Base-by-base conservation (phyloP, 1,284 basidiomycete genomes). In the Cryptococcus neoformans region DNA sequence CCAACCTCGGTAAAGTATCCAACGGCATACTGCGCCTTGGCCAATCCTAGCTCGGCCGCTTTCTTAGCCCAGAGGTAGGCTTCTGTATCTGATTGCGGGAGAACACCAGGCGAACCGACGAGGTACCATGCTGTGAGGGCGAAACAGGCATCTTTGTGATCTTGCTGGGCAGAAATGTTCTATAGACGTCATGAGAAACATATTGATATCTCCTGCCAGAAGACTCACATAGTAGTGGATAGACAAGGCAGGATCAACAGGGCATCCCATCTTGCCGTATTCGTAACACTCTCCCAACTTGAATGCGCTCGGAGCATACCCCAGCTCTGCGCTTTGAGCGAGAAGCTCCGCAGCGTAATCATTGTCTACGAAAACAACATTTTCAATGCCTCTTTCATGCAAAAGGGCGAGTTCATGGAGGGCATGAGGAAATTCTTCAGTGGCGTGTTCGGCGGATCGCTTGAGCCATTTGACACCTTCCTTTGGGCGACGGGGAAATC, bases 381-480 rank as follows among this genome's bases (percentile, higher is more conserved):
- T 97, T 66, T 98, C 90, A 59, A 99, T 87, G 10, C 95, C 96
- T 21, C 91, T 84, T 74, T 98, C 95, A 68, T 99, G 95, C 39
- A 99, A 80, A 36, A 98, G 82, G 0, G 93, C 94, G 11, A 97
- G 82, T 78, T 99, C 95, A 79, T 99, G 94, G 48, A 99, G 80
- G 1, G 94, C 94, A 73, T 98, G 94, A 1, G 94, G 93, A 75
- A 95, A 97, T 78, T 96, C 93, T 47, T 90, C 88, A 0, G 89
- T 92, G 0, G 92, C 92, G 72, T 91, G 86, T 76, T 99, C 95
- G 6, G 94, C 93, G 36, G 91, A 92, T 49, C 95, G 85, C 79
- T 98, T 99, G 61, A 99, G 84, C 92, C 94, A 98, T 78, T 96
- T 96, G 66, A 99, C 92, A 56, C 96, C 95, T 75, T 98, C 95